These are phyloP conservation scores for Huntiella omanensis DNA, from an alignment of 2,329 filamentous ascomycete genomes.

Conservation along the genomic window DNA sequence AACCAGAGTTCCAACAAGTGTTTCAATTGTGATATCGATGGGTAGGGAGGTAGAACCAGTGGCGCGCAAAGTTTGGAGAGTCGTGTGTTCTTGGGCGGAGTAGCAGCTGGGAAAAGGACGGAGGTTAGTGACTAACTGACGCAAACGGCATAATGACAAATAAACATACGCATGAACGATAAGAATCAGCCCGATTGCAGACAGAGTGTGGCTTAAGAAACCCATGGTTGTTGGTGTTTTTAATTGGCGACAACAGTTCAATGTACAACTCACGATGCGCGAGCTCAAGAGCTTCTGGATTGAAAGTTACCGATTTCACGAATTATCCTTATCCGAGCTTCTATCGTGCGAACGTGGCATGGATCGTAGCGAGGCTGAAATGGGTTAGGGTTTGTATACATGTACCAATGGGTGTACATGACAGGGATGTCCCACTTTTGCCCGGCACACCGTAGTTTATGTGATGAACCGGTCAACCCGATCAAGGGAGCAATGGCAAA, in stretches of 20 bases:
- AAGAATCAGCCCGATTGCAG: constrained; percentile 56
- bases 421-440: too few species aligned
- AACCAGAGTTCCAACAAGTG: constrained; percentile 59
- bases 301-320: not conserved
- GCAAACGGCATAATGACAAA: not conserved
- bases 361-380: too few species aligned
- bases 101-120: constrained; percentile 50
- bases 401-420: too few species aligned
- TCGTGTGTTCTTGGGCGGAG: constrained; percentile 82
- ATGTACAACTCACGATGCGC: too few species aligned
- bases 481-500: too few species aligned
- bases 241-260: too few species aligned
- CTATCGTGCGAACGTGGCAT: too few species aligned
- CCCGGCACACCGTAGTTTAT: too few species aligned
- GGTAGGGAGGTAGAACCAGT: constrained; percentile 41
- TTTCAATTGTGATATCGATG: constrained; percentile 74
- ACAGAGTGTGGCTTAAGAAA: constrained; percentile 5
- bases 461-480: too few species aligned
- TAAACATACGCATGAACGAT: constrained; percentile 61
- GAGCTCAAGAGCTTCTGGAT: too few species aligned
- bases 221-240: constrained; percentile 1
- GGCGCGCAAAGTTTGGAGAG: constrained; percentile 42
- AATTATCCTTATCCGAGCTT: too few species aligned
- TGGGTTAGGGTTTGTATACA: too few species aligned
- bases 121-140: not conserved